These are phyloP conservation scores for Nemania sp. DNA, from an alignment of 2,329 filamentous ascomycete species.

Conservation along the genomic window DNA sequence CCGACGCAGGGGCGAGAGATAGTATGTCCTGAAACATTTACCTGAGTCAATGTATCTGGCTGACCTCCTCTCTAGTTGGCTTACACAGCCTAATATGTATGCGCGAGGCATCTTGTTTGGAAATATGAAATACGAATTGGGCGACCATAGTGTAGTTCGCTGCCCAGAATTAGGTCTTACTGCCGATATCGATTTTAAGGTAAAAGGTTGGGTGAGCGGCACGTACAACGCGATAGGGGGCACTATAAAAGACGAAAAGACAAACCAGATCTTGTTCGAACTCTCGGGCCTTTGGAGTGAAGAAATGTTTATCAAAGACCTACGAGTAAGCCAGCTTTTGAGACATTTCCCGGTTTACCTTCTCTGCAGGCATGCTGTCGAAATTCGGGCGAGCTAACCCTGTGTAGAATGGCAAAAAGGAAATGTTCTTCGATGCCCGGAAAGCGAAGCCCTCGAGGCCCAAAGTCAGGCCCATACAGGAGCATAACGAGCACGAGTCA, in stretches of 20 bases:
- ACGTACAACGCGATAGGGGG: slow-evolving; percentile 97
- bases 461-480: slow-evolving; percentile 73
- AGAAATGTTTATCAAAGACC: slow-evolving; percentile 89
- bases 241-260: slow-evolving; percentile 83
- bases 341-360: too few relatives aligned
- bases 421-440: slow-evolving; percentile 86
- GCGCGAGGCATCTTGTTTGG: slow-evolving; percentile 95
- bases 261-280: slow-evolving; percentile 86
- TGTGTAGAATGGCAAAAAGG: slow-evolving; percentile 79
- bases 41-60: neutral
- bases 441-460: slow-evolving; percentile 78
- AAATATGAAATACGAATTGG: slow-evolving; percentile 99
- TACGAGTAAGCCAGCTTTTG: slow-evolving; percentile 62
- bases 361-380: neutral
- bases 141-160: slow-evolving; percentile 90
- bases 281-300: slow-evolving; percentile 91
- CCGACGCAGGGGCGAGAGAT: slow-evolving; percentile 74
- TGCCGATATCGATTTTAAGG: slow-evolving; percentile 97
- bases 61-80: slow-evolving; percentile 60
- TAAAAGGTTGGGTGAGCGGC: slow-evolving; percentile 94
- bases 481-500: slow-evolving; percentile 90
- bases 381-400: slow-evolving; percentile 22
- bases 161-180: slow-evolving; percentile 86
- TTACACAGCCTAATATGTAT: slow-evolving; percentile 99
- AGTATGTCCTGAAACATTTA: slow-evolving; percentile 61